Conservation (phyloP, 306 rosid species). For the Aeschynomene evenia region DNA sequence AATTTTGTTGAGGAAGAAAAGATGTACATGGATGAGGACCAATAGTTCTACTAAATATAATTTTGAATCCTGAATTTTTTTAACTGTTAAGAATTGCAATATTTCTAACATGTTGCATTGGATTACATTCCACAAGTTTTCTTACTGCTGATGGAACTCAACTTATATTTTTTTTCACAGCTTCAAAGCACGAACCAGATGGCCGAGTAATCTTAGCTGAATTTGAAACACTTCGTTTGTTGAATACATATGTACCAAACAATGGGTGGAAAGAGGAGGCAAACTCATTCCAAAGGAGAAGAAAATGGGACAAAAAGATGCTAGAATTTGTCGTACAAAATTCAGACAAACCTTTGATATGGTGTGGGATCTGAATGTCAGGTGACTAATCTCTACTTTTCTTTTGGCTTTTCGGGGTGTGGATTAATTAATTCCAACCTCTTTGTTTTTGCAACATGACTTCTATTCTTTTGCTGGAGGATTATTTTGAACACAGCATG, state of each 20-base stretch:
- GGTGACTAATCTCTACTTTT: conserved; percentile 47
- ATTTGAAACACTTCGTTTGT: conserved; percentile 70
- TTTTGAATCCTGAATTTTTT: neutral
- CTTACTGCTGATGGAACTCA: conserved; percentile 24
- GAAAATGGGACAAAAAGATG: conserved; percentile 96
- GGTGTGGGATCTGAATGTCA: conserved; percentile 99
- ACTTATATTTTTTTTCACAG: conserved; percentile 46
- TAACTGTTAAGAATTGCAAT: neutral
- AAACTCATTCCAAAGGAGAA: conserved; percentile 87
- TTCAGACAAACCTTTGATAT: conserved; percentile 91
- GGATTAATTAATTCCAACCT: conserved; percentile 19
- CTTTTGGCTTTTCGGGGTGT: conserved; percentile 6
- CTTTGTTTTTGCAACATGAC: conserved; percentile 18
- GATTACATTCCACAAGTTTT: conserved; percentile 10
- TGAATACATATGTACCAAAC: conserved; percentile 91
- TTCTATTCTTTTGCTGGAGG: conserved; percentile 15
- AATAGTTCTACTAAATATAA: neutral
- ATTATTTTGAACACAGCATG: neutral
- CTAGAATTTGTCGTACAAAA: conserved; percentile 70
- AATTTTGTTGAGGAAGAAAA: neutral
- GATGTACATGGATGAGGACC: neutral
- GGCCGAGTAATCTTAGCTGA: conserved; percentile 93
- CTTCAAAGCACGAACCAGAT: conserved; percentile 91
- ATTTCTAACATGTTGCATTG: conserved; percentile 17
- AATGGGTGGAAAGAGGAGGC: conserved; percentile 99